Evolutionary conservation across 306 rosid species (phyloP).

Genomic region (Lotus japonicus): DNA sequence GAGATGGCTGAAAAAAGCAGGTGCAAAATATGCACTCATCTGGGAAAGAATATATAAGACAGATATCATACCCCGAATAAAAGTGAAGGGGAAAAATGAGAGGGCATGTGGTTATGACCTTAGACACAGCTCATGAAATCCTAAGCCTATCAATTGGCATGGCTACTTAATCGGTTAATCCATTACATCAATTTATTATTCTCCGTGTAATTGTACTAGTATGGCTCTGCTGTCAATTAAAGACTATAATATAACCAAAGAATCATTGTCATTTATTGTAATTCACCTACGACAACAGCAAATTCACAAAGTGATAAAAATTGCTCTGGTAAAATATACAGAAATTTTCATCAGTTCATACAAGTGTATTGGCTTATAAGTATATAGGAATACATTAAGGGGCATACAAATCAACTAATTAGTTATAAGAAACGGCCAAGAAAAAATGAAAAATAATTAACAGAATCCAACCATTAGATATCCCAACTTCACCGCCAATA

Average conservation of each 20-base stretch:
- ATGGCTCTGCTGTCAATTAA: neutral
- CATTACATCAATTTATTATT: neutral
- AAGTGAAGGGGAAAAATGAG: neutral
- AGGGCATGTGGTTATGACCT: neutral
- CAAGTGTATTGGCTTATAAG: neutral
- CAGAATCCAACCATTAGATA: neutral
- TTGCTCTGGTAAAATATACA: too few species aligned
- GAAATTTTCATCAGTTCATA: too few species aligned
- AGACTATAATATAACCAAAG: too few species aligned
- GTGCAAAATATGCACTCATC: conserved; percentile 95
- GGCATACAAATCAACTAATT: neutral
- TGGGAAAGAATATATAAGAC: conserved; percentile 31
- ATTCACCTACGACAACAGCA: too few species aligned
- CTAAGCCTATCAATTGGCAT: neutral
- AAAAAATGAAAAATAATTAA: neutral
- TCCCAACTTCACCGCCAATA: neutral
- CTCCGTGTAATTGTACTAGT: neutral
- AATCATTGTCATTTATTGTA: too few species aligned
- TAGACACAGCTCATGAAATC: neutral
- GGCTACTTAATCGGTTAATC: neutral
- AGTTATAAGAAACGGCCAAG: neutral
- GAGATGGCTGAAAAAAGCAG: conserved; percentile 89
- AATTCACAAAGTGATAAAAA: too few species aligned
- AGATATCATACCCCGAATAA: neutral
- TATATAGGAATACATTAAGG: neutral